Percentiles rank a stretch among this genome's conserved stretches.
Evolutionary conservation across 192 early-diverging fungal species (phyloP).

Genomic region (Entophlyctis luteolus): DNA sequence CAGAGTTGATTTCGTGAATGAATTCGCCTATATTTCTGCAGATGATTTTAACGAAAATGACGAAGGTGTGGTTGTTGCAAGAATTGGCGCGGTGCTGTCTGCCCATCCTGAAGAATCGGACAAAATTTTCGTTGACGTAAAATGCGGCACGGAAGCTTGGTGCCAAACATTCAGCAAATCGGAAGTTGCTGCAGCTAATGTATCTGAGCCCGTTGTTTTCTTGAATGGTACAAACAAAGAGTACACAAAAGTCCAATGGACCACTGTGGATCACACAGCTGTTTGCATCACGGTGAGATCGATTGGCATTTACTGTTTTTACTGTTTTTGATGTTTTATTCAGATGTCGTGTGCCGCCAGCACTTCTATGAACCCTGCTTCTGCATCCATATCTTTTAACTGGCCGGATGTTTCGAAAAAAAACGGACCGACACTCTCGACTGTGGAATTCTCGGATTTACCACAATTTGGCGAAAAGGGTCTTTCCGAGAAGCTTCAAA

Average conservation of each 20-base stretch:
- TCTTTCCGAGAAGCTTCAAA: background rate
- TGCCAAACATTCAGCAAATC: background rate
- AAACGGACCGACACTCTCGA: slow-evolving; percentile 10
- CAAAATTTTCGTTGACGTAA: background rate
- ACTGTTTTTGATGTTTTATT: too few species aligned
- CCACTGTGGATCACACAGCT: too few species aligned
- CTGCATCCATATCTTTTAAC: background rate
- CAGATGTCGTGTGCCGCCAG: slow-evolving; percentile 1
- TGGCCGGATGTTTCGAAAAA: slow-evolving; percentile 1
- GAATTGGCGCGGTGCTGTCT: background rate
- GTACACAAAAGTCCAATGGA: too few species aligned
- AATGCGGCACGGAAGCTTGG: background rate
- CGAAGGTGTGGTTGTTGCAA: background rate
- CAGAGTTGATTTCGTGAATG: background rate
- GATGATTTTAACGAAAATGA: slow-evolving; percentile 7
- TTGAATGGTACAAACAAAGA: too few species aligned
- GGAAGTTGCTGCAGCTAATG: background rate
- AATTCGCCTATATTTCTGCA: background rate
- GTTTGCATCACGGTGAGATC: too few species aligned
- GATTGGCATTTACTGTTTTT: too few species aligned
- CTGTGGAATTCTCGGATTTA: background rate
- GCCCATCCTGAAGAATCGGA: background rate
- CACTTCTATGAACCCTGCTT: background rate
- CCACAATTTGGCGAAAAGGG: slow-evolving; percentile 8
- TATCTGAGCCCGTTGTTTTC: too few species aligned